Conservation (phyloP, 2,329 filamentous ascomycete genomes). For the Triangularia setosa region DNA sequence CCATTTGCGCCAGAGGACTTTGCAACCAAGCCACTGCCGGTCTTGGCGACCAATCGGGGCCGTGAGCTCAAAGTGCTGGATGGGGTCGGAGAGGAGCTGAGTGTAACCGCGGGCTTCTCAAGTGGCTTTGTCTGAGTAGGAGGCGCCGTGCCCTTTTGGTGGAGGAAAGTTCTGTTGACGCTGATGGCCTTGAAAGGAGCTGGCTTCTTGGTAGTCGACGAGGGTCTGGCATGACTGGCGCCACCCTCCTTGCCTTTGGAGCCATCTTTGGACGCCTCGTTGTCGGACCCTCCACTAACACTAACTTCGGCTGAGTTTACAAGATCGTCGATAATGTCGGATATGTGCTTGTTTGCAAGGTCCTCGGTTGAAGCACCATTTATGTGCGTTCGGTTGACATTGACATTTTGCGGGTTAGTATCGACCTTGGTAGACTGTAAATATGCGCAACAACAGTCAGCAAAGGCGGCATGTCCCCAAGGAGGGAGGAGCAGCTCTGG, state of each 20-base stretch:
- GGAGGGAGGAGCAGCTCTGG: slow-evolving; percentile 1
- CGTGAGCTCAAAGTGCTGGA: slow-evolving; percentile 50
- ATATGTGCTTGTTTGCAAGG: slow-evolving; percentile 54
- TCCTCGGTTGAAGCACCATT: slow-evolving; percentile 52
- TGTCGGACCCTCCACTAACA: slow-evolving; percentile 72
- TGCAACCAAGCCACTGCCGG: slow-evolving; percentile 54
- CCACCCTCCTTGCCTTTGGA: slow-evolving; percentile 53
- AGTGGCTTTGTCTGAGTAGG: slow-evolving; percentile 45
- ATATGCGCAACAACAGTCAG: slow-evolving; percentile 27
- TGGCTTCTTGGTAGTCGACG: slow-evolving; percentile 66
- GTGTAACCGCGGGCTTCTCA: slow-evolving; percentile 47
- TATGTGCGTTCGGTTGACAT: slow-evolving; percentile 40
- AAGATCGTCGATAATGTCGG: slow-evolving; percentile 54
- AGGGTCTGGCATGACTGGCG: slow-evolving; percentile 55
- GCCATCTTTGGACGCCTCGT: slow-evolving; percentile 62
- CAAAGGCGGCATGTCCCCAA: slow-evolving; percentile 17
- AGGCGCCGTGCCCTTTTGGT: slow-evolving; percentile 57
- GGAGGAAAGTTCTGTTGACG: slow-evolving; percentile 78
- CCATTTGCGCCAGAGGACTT: slow-evolving; percentile 48
- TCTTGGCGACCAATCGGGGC: slow-evolving; percentile 73
- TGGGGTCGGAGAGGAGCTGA: slow-evolving; percentile 40
- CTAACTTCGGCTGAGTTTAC: slow-evolving; percentile 63
- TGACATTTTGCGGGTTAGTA: slow-evolving; percentile 46
- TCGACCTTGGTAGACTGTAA: slow-evolving; percentile 33
- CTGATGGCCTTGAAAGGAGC: slow-evolving; percentile 80